Conservation (phyloP, 345 rosid genomes). For the Cardamine chenopodiifolia region DNA sequence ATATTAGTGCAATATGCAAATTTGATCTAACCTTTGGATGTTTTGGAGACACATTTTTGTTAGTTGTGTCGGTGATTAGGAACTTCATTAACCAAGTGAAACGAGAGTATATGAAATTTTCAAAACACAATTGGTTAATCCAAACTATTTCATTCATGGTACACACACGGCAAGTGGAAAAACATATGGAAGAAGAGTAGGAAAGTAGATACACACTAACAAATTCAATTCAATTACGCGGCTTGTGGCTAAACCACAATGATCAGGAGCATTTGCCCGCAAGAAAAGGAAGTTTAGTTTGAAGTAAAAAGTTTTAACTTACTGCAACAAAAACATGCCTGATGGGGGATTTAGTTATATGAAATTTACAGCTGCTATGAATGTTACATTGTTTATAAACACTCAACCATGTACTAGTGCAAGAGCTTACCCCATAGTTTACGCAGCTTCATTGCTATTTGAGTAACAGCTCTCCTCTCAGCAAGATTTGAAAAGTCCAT, state of each 20-base stretch:
- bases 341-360: background rate
- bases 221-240: background rate
- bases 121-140: background rate
- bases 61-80: background rate
- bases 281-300: background rate
- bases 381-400: constrained; percentile 3
- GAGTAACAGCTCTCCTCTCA: constrained; percentile 67
- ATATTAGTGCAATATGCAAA: constrained; percentile 29
- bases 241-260: background rate
- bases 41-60: background rate
- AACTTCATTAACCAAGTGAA: background rate
- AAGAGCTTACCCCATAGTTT: constrained; percentile 75
- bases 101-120: background rate
- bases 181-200: background rate
- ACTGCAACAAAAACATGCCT: constrained; percentile 5
- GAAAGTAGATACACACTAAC: background rate
- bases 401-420: background rate
- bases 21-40: constrained; percentile 14
- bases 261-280: constrained; percentile 33
- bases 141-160: background rate
- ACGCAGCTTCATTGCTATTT: constrained; percentile 67
- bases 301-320: background rate
- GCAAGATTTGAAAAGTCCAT: constrained; percentile 66
- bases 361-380: background rate
- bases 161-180: background rate